Evolutionary conservation across 345 rosid species (phyloP).

Genomic region (Isatis tinctoria): DNA sequence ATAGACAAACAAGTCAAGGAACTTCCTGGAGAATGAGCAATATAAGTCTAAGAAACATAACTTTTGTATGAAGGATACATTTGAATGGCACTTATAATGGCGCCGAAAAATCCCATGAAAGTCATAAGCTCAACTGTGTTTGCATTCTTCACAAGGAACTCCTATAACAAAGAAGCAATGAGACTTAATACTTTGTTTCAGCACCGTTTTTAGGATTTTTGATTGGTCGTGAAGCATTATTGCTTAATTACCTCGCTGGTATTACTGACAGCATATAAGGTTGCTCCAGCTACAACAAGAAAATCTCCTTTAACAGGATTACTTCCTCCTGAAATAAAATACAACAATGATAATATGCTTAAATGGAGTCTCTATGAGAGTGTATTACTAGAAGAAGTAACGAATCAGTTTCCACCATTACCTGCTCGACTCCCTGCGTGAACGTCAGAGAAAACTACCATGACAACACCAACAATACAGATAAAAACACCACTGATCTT

Average conservation of each 20-base stretch:
- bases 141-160: constrained; percentile 78
- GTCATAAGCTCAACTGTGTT: constrained; percentile 76
- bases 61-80: constrained; percentile 65
- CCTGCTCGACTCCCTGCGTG: constrained; percentile 72
- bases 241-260: constrained; percentile 58
- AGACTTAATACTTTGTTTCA: neutral
- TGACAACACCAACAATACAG: constrained; percentile 75
- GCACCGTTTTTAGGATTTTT: neutral
- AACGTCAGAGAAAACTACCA: constrained; percentile 92
- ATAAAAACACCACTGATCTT: constrained; percentile 72
- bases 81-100: constrained; percentile 75
- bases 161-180: constrained; percentile 39
- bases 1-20: constrained; percentile 38
- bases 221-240: neutral
- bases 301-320: constrained; percentile 66
- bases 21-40: neutral
- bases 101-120: constrained; percentile 76
- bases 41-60: neutral
- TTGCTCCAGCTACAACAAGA: constrained; percentile 67
- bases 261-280: constrained; percentile 64
- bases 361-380: neutral
- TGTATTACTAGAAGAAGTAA: neutral
- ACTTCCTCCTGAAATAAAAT: constrained; percentile 50
- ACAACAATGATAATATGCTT: neutral
- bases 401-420: constrained; percentile 16